Evolutionary conservation across 257 asterid genomes (phyloP).

Genomic region (Rubia yunnanensis): DNA sequence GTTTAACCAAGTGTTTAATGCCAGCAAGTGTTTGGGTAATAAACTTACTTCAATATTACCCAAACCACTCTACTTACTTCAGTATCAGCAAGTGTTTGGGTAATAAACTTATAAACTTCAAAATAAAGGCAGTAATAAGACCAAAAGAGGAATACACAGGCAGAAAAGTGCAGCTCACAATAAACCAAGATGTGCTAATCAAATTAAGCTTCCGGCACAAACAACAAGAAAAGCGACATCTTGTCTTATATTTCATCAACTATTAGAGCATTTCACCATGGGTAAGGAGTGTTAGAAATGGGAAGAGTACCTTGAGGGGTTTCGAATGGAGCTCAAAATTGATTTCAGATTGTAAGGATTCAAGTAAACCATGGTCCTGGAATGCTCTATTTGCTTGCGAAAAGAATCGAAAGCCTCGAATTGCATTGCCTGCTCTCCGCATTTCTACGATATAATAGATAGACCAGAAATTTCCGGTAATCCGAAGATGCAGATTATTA

Average conservation of each 20-base stretch:
- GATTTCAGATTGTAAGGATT: constrained; percentile 64
- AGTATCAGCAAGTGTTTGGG: neutral
- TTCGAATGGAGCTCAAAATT: constrained; percentile 49
- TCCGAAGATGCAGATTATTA: neutral
- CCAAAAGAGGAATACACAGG: too few species aligned
- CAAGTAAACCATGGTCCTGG: constrained; percentile 52
- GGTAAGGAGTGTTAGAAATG: neutral
- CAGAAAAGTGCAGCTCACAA: neutral
- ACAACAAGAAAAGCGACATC: neutral
- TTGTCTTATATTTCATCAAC: neutral
- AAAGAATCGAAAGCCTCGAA: neutral
- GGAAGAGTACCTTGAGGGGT: constrained; percentile 46
- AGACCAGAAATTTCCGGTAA: neutral
- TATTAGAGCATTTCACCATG: neutral
- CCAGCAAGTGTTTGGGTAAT: too few species aligned
- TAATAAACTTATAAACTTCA: too few species aligned
- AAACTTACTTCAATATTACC: too few species aligned
- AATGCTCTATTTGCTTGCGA: constrained; percentile 39
- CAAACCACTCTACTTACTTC: neutral
- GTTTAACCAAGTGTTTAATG: too few species aligned
- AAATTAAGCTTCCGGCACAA: neutral
- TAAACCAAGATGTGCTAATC: neutral
- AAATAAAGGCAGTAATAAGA: neutral
- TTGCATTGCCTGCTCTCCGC: constrained; percentile 27
- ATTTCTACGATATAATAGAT: constrained; percentile 5